Evolutionary conservation across 1,139 yeast species (phyloP).

Genomic region (Candida tropicalis): DNA sequence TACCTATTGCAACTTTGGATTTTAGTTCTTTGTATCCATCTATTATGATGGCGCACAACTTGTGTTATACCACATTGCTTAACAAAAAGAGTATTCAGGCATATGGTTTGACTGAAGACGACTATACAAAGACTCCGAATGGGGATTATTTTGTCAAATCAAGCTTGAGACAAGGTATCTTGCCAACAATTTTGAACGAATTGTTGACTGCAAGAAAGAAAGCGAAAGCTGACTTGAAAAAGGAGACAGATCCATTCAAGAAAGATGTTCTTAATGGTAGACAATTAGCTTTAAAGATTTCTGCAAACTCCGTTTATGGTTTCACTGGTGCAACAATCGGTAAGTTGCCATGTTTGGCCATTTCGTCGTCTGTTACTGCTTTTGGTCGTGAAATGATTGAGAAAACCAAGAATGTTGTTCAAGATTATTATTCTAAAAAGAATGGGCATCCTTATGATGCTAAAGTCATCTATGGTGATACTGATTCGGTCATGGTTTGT

Average conservation of each 20-base stretch:
- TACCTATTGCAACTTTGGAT: slow-evolving; percentile 97
- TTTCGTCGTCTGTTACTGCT: slow-evolving; percentile 93
- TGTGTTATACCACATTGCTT: slow-evolving; percentile 90
- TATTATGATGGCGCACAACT: slow-evolving; percentile 99
- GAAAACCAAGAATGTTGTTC: slow-evolving; percentile 83
- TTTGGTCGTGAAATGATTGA: slow-evolving; percentile 98
- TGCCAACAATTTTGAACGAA: slow-evolving; percentile 91
- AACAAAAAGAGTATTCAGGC: slow-evolving; percentile 70
- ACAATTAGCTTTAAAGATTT: slow-evolving; percentile 92
- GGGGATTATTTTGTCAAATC: slow-evolving; percentile 90
- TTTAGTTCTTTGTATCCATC: slow-evolving; percentile 97
- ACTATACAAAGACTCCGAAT: slow-evolving; percentile 87
- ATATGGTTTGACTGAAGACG: slow-evolving; percentile 65
- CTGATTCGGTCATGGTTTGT: slow-evolving; percentile 99
- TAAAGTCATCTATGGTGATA: slow-evolving; percentile 95
- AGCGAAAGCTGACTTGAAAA: slow-evolving; percentile 87
- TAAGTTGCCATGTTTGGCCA: slow-evolving; percentile 92
- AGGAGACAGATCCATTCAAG: slow-evolving; percentile 92
- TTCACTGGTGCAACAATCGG: slow-evolving; percentile 99
- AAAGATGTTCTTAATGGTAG: slow-evolving; percentile 95
- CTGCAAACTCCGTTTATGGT: slow-evolving; percentile 98
- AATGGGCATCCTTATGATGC: slow-evolving; percentile 87
- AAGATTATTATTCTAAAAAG: slow-evolving; percentile 69
- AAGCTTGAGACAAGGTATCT: slow-evolving; percentile 72
- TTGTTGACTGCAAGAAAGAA: slow-evolving; percentile 88